phyloP scores from a whole-genome alignment of 1,284 basidiomycete genomes.

The Melanopsichium pennsylvanicum region DNA sequence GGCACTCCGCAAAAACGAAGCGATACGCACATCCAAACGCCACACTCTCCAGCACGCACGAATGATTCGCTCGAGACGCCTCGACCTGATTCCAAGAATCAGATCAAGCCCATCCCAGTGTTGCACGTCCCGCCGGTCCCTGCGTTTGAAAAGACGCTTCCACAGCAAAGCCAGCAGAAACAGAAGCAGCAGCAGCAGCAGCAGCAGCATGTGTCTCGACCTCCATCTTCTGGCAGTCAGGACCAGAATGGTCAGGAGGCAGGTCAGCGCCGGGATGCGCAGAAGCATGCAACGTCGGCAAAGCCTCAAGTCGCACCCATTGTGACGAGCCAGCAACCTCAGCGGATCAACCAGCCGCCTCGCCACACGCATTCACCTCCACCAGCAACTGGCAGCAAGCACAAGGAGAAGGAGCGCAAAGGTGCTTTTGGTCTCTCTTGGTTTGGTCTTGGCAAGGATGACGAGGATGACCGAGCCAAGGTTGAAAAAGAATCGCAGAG shows the following conservation, averaged over 20 bases:
- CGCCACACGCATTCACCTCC: slow-evolving; percentile 3
- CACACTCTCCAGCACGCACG: background rate
- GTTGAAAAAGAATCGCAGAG: slow-evolving; percentile 39
- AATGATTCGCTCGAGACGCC: slow-evolving; percentile 13
- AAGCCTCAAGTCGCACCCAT: slow-evolving; percentile 21
- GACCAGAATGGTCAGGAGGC: background rate
- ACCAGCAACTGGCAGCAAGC: slow-evolving; percentile 14
- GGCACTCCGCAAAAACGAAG: background rate
- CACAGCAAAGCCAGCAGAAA: slow-evolving; percentile 17
- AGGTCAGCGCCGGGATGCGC: slow-evolving; percentile 11
- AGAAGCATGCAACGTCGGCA: background rate
- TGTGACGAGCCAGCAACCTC: slow-evolving; percentile 9
- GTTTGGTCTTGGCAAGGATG: slow-evolving; percentile 62
- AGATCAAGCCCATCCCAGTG: slow-evolving; percentile 47
- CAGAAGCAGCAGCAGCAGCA: slow-evolving; percentile 12
- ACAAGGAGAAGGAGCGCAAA: slow-evolving; percentile 58
- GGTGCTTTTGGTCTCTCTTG: slow-evolving; percentile 59
- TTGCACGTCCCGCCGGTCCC: slow-evolving; percentile 49
- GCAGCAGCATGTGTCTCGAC: slow-evolving; percentile 11
- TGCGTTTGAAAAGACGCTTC: slow-evolving; percentile 47
- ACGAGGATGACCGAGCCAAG: slow-evolving; percentile 52
- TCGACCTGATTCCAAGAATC: slow-evolving; percentile 8
- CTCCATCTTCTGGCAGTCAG: slow-evolving; percentile 10
- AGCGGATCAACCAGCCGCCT: slow-evolving; percentile 6
- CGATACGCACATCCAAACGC: background rate